Evolutionary conservation across 2,329 filamentous ascomycete species (phyloP).

Genomic region (Basipetospora chlamydospora): DNA sequence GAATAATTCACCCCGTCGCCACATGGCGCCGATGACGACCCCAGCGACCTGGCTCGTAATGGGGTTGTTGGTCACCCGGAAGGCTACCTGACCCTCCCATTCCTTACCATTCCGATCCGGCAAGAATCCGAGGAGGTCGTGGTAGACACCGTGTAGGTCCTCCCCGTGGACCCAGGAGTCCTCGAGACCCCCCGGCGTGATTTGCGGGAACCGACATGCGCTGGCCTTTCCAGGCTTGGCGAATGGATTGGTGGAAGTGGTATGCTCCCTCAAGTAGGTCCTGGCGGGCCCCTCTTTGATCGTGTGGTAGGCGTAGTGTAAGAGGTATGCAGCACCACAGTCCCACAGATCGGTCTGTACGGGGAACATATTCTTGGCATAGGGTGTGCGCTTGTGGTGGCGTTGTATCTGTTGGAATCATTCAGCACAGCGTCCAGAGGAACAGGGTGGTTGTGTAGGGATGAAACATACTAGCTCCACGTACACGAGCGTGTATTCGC

Average conservation of each 20-base stretch:
- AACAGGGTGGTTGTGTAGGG: too few species aligned
- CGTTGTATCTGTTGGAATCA: constrained; percentile 68
- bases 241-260: constrained; percentile 51
- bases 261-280: constrained; percentile 53
- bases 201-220: constrained; percentile 69
- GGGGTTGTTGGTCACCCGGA: constrained; percentile 66
- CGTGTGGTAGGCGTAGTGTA: constrained; percentile 56
- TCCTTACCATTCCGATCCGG: constrained; percentile 34
- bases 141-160: constrained; percentile 67
- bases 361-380: constrained; percentile 63
- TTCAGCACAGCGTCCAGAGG: too few species aligned
- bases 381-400: constrained; percentile 75
- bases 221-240: constrained; percentile 52
- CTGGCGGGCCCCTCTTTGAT: constrained; percentile 36
- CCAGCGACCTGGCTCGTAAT: constrained; percentile 72
- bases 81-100: constrained; percentile 34
- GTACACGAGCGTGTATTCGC: constrained; percentile 53
- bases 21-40: constrained; percentile 62
- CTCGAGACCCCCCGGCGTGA: constrained; percentile 54
- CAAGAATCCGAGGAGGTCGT: constrained; percentile 52
- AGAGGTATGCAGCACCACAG: constrained; percentile 54
- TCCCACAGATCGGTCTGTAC: constrained; percentile 58
- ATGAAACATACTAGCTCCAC: constrained; percentile 51
- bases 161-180: constrained; percentile 63
- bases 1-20: constrained; percentile 19